phyloP scores from a whole-genome alignment of 2,329 filamentous ascomycete genomes.

The Trichophyton mentagrophytes region DNA sequence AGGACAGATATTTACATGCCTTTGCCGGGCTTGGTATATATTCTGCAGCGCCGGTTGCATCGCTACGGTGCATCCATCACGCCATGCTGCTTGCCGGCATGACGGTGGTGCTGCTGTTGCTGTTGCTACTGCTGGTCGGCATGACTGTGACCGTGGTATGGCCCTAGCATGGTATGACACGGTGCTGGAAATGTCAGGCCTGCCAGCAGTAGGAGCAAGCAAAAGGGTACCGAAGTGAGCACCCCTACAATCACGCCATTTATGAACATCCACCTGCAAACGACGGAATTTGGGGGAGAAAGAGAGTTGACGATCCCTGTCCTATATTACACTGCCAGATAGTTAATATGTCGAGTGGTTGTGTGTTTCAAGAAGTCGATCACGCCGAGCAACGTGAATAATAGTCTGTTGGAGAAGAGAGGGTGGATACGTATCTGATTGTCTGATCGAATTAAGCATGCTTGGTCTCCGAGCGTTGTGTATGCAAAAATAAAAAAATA shows the following conservation, averaged over 20 bases:
- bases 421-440: not conserved
- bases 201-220: no score
- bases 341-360: not conserved
- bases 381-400: no score
- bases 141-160: not conserved
- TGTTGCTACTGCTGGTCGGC: not conserved
- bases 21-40: no score
- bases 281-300: not conserved
- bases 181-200: not conserved
- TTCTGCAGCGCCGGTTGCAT: not conserved
- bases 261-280: not conserved
- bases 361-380: not conserved
- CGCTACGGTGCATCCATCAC: not conserved
- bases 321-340: not conserved
- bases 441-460: not conserved
- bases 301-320: not conserved
- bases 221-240: not conserved
- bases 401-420: not conserved
- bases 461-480: not conserved
- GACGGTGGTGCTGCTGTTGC: not conserved
- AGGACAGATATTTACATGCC: not conserved
- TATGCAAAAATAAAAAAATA: no score
- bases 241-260: constrained; percentile 2
- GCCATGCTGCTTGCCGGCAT: not conserved
- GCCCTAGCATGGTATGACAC: not conserved